A percentile compares a stretch with the other conserved stretches of the same genome.
These are phyloP conservation scores for Penicillium paradoxum DNA, from an alignment of 495 filamentous ascomycete genomes.

Conservation along the genomic window DNA sequence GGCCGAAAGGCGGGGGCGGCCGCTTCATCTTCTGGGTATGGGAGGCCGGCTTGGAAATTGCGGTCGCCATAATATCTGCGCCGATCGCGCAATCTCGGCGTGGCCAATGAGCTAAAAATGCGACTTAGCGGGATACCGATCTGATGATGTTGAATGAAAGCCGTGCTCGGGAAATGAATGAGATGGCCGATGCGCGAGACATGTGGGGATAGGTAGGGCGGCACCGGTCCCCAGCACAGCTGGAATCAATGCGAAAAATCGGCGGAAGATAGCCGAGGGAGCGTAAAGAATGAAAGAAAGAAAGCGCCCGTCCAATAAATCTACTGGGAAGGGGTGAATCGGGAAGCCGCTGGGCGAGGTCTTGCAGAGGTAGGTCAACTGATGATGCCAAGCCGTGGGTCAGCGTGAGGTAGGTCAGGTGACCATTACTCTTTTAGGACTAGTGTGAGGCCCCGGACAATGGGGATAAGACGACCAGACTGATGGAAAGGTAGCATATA, in stretches of 20 bases:
- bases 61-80: constrained; percentile 45
- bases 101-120: constrained; percentile 15
- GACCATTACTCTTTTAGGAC: constrained; percentile 21
- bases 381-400: constrained; percentile 41
- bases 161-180: constrained; percentile 39
- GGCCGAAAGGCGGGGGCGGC: constrained; percentile 61
- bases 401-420: constrained; percentile 33
- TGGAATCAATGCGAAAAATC: constrained; percentile 24
- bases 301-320: constrained; percentile 28
- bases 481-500: too few relatives aligned
- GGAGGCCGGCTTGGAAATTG: constrained; percentile 51
- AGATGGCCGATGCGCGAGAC: constrained; percentile 46
- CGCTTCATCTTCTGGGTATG: constrained; percentile 68
- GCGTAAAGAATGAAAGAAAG: constrained; percentile 15
- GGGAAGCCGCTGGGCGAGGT: constrained; percentile 21
- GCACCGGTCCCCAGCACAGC: constrained; percentile 30
- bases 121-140: constrained; percentile 25
- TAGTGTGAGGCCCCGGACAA: constrained; percentile 2
- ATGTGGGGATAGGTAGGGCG: constrained; percentile 47
- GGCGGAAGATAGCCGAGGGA: constrained; percentile 20
- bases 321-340: constrained; percentile 19
- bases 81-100: constrained; percentile 18
- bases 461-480: neutral
- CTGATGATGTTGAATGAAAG: constrained; percentile 26
- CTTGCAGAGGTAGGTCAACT: constrained; percentile 31